Evolutionary conservation across 75 land plant genomes (phyloP).

Genomic region (Isoetes taiwanensis): DNA sequence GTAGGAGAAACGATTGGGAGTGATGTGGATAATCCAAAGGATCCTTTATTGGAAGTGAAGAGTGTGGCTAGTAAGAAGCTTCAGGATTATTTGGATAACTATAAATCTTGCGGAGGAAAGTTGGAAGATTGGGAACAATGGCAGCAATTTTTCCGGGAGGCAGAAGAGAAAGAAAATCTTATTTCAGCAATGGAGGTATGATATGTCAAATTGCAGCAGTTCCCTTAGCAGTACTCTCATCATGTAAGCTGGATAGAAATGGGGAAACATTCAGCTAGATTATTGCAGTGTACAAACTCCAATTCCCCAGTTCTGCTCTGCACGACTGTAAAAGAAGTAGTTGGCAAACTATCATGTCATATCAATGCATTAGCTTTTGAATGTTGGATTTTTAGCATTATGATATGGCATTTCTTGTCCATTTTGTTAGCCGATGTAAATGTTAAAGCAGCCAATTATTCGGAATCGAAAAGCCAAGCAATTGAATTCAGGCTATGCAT

Average conservation of each 20-base stretch:
- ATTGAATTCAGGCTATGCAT: neutral
- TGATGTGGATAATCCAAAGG: no score
- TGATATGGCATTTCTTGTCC: neutral
- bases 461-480: no score
- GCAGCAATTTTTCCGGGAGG: conserved; percentile 60
- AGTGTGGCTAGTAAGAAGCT: conserved; percentile 20
- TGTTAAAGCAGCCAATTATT: neutral
- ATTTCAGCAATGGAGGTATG: conserved; percentile 57
- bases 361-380: neutral
- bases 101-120: no score
- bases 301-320: neutral
- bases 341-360: neutral
- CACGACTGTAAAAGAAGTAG: neutral
- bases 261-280: neutral
- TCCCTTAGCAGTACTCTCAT: neutral
- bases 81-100: conserved; percentile 19
- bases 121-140: conserved; percentile 79
- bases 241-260: neutral
- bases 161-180: conserved; percentile 57
- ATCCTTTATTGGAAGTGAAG: conserved; percentile 17
- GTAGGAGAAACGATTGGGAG: no score
- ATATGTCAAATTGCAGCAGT: neutral
- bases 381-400: neutral
- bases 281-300: neutral
- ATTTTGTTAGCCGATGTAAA: neutral